Percentiles rank a stretch among this genome's conserved stretches.
Conservation (phyloP, 495 filamentous ascomycete species). For the Recurvomyces mirabilis region DNA sequence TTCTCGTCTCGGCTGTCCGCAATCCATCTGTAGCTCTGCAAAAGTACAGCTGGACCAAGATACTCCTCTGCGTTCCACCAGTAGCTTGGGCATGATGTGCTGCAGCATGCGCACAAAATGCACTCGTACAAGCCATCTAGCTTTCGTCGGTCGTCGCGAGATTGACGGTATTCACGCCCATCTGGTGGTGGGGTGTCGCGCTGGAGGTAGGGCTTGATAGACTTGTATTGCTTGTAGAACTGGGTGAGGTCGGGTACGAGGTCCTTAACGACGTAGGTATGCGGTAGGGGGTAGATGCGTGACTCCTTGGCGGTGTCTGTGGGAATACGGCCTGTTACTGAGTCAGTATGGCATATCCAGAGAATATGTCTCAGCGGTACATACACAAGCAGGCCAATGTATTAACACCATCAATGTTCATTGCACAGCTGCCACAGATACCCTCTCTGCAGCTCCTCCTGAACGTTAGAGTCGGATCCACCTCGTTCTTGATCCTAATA, state of each 20-base stretch:
- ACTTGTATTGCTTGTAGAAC: conserved; percentile 99
- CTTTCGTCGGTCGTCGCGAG: conserved; percentile 81
- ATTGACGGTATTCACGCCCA: conserved; percentile 82
- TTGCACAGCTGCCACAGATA: conserved; percentile 95
- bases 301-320: conserved; percentile 64
- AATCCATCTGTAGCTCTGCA: conserved; percentile 96
- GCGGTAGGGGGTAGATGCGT: conserved; percentile 95
- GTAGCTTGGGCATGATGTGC: conserved; percentile 93
- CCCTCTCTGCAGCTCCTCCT: conserved; percentile 90
- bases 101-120: conserved; percentile 99
- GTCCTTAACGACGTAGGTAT: conserved; percentile 99
- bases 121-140: conserved; percentile 98
- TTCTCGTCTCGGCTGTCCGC: conserved; percentile 85
- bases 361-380: conserved; percentile 28
- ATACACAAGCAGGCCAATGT: conserved; percentile 95
- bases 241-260: conserved; percentile 92
- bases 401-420: conserved; percentile 98
- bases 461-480: conserved; percentile 94
- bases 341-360: not conserved
- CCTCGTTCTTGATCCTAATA: conserved; percentile 97
- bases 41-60: conserved; percentile 87
- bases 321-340: conserved; percentile 72
- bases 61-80: conserved; percentile 99
- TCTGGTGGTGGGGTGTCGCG: conserved; percentile 57
- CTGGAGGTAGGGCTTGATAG: conserved; percentile 97